A percentile compares a stretch with the other conserved stretches of the same genome.
phyloP scores from a whole-genome alignment of 208 protist genomes.

The Angomonas ambiguus region DNA sequence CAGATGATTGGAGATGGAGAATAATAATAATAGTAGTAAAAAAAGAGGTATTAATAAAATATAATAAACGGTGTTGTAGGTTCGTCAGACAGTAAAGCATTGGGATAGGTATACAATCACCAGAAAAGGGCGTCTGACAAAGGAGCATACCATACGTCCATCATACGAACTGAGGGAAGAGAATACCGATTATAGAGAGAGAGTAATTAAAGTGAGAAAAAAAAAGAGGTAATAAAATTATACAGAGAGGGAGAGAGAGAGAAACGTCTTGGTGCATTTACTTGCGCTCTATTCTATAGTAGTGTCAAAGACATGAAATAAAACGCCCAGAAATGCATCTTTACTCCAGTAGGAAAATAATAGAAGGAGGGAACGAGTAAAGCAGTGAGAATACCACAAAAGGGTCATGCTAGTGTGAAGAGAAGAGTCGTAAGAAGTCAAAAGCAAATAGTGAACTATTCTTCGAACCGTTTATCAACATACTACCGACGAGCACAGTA shows the following conservation, averaged over 20 bases:
- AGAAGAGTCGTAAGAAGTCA: not conserved
- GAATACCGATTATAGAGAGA: slow-evolving; percentile 2
- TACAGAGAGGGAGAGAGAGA: slow-evolving; percentile 10
- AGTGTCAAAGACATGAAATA: too few relatives aligned
- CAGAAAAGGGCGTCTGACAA: not conserved
- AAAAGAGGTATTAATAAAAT: not conserved
- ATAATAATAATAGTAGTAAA: not conserved
- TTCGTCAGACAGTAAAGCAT: slow-evolving; percentile 5
- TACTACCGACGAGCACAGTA: not conserved
- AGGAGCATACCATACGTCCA: slow-evolving; percentile 10
- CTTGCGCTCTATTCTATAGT: slow-evolving; percentile 9
- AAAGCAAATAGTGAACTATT: not conserved
- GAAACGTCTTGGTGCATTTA: slow-evolving; percentile 5
- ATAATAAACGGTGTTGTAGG: not conserved
- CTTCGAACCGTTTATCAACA: slow-evolving; percentile 9
- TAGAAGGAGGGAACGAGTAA: not conserved
- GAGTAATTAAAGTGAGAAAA: slow-evolving; percentile 15
- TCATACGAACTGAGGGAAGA: not conserved
- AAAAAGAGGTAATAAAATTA: slow-evolving; percentile 15
- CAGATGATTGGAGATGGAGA: slow-evolving; percentile 8
- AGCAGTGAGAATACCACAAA: too few relatives aligned
- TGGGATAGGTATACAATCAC: slow-evolving; percentile 8
- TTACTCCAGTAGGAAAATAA: slow-evolving; percentile 6
- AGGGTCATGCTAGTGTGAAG: too few relatives aligned
- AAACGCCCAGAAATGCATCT: slow-evolving; percentile 12